These are phyloP conservation scores for Aphanoascus verrucosus DNA, from an alignment of 2,329 filamentous ascomycete species.

Conservation along the genomic window DNA sequence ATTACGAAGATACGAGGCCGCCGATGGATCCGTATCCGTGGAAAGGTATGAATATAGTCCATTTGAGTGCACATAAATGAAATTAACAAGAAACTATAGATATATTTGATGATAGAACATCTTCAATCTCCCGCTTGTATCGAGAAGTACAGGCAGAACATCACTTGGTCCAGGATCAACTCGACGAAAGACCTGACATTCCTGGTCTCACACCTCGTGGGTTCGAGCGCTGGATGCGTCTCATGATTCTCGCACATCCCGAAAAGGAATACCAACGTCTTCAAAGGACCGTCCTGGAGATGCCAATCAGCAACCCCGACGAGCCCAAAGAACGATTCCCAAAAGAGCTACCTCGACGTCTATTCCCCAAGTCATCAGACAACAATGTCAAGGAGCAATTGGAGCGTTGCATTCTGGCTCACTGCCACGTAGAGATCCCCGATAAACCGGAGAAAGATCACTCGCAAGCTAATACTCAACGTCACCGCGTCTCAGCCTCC, in stretches of 20 bases:
- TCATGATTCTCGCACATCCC: slow-evolving; percentile 64
- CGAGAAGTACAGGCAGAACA: slow-evolving; percentile 47
- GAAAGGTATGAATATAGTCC: slow-evolving; percentile 43
- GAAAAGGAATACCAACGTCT: slow-evolving; percentile 63
- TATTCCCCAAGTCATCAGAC: slow-evolving; percentile 56
- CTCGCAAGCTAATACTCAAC: slow-evolving; percentile 23
- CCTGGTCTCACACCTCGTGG: slow-evolving; percentile 58
- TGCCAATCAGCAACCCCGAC: slow-evolving; percentile 59
- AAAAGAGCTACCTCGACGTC: slow-evolving; percentile 61
- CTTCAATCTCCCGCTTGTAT: slow-evolving; percentile 50
- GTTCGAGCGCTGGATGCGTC: slow-evolving; percentile 60
- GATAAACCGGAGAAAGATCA: slow-evolving; percentile 24
- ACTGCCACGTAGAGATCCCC: slow-evolving; percentile 40
- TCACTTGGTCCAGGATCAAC: slow-evolving; percentile 50
- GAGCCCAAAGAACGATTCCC: slow-evolving; percentile 63
- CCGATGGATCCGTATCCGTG: slow-evolving; percentile 59
- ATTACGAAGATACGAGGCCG: slow-evolving; percentile 59
- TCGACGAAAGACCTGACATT: slow-evolving; percentile 45
- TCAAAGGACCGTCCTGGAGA: slow-evolving; percentile 54
- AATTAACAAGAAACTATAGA: slow-evolving; percentile 26
- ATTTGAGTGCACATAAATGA: neutral
- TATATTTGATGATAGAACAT: slow-evolving; percentile 45
- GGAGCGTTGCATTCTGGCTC: slow-evolving; percentile 48
- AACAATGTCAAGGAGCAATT: slow-evolving; percentile 49
- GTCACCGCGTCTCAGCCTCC: slow-evolving; percentile 14